phyloP scores from a whole-genome alignment of 768 basidiomycete genomes.

The Multifurca ochricompacta region DNA sequence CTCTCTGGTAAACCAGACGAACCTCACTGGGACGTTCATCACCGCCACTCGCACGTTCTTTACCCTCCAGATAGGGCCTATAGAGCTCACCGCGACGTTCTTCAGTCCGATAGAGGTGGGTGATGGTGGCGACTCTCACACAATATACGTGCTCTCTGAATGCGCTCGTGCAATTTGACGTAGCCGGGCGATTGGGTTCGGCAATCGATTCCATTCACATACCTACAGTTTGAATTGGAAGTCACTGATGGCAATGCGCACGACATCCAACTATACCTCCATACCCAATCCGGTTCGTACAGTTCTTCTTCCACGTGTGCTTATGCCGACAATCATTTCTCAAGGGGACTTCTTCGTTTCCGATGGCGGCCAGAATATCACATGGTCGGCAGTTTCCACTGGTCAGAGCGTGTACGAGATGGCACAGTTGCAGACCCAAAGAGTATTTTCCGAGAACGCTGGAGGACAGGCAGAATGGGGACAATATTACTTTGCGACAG shows the following conservation, averaged over 20 bases:
- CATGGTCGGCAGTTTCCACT: neutral
- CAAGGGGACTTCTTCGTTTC: neutral
- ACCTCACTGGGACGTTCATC: neutral
- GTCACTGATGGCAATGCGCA: constrained; percentile 25
- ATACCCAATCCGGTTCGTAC: constrained; percentile 25
- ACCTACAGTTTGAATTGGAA: constrained; percentile 22
- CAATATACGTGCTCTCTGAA: neutral
- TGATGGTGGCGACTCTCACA: neutral
- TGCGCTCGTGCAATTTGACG: neutral
- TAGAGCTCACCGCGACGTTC: constrained; percentile 5
- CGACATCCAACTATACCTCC: constrained; percentile 27
- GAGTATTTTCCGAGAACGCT: neutral
- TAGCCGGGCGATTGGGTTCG: constrained; percentile 12
- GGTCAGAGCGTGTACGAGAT: constrained; percentile 7
- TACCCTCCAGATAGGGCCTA: neutral
- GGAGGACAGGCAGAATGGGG: constrained; percentile 12
- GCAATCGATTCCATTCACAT: constrained; percentile 30
- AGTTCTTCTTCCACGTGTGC: no score
- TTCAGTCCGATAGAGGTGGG: constrained; percentile 18
- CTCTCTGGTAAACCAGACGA: neutral
- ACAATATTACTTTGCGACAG: constrained; percentile 6
- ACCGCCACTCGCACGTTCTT: constrained; percentile 12
- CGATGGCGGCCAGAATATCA: neutral
- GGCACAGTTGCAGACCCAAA: neutral
- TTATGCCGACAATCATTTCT: neutral